Percentiles rank a stretch among this genome's conserved stretches.
These are phyloP conservation scores for Floccularia luteovirens DNA, from an alignment of 768 basidiomycete genomes.

Conservation along the genomic window DNA sequence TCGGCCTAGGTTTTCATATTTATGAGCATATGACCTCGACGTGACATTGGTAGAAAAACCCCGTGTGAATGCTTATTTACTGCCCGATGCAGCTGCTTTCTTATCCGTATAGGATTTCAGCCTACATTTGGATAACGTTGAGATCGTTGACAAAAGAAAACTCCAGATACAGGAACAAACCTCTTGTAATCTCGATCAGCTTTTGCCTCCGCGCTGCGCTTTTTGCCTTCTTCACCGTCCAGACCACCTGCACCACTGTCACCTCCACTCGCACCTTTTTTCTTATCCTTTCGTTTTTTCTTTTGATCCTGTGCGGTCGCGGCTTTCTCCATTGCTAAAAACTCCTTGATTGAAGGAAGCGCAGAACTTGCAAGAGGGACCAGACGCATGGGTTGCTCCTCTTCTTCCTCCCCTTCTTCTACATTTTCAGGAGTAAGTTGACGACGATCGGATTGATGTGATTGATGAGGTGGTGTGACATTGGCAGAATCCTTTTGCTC, in stretches of 20 bases:
- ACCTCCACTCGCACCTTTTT: slow-evolving; percentile 31
- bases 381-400: slow-evolving; percentile 45
- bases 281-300: slow-evolving; percentile 71
- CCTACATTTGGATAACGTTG: slow-evolving; percentile 12
- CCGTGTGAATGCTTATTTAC: neutral
- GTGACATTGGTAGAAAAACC: neutral
- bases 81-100: slow-evolving; percentile 15
- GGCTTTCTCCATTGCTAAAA: slow-evolving; percentile 72
- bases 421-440: slow-evolving; percentile 17
- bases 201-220: slow-evolving; percentile 35
- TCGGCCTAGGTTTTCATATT: too few species aligned
- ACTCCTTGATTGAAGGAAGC: slow-evolving; percentile 75
- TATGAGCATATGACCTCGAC: neutral
- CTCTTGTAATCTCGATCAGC: slow-evolving; percentile 51
- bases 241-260: slow-evolving; percentile 17
- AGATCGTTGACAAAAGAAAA: neutral
- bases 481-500: slow-evolving; percentile 7
- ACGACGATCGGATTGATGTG: slow-evolving; percentile 12
- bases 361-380: slow-evolving; percentile 74
- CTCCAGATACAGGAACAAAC: slow-evolving; percentile 20
- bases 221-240: slow-evolving; percentile 29
- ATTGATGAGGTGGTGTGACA: slow-evolving; percentile 6
- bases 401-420: slow-evolving; percentile 33
- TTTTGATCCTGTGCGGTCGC: slow-evolving; percentile 60
- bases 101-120: slow-evolving; percentile 37